Evolutionary conservation across 495 filamentous ascomycete species (phyloP), one percentile per base, ranked within the genome.

Genomic region (Penicillium subrubescens): DNA sequence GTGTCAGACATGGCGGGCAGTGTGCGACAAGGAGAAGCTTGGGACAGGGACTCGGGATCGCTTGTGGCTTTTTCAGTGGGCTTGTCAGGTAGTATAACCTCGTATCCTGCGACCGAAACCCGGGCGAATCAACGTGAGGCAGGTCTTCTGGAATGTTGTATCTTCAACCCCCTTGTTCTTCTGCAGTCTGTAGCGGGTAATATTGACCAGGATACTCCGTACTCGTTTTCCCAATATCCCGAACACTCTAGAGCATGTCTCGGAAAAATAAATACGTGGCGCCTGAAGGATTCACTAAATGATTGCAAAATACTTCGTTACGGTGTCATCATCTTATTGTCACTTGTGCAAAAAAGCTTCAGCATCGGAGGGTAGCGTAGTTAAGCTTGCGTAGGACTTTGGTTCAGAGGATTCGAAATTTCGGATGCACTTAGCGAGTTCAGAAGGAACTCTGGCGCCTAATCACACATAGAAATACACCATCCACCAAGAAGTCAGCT

Each of bases 1-100:
- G 57, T 51, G 31, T 67, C 59, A 17, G 65, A 59, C 70, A 74
- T 73, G 55, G 59, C 44, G 44, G 35, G 25, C 15, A 58, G 21
- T 8, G 54, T 57, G 54, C 35, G 3, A 41, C 54, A 17, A 33
- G 12, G 39, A 19, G 12, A 48, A 15, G 43, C 41, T 34, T 34
- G 43, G 39, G 10, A 34, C 51, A n/a, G 12, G 15, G 27, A 25
- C 17, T 54, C 27, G 8, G 15, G 29, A 54, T 54, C 19, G 44
- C 44, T 12, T 25, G 44, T 48, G 44, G 44, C 44, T 48, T 48
- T 48, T 48, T 25, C 44, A 23, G 19, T 48, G 44, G 44, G 19
- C 15, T 48, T 48, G 8, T 5, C 2, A 17, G 21, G 19, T 12
- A 23, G 19, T 21, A 48, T n/a, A 14, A 25, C 44, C 21, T 25